Evolutionary conservation across 305 asterid genomes (phyloP).

Genomic region (Nicotiana rustica): DNA sequence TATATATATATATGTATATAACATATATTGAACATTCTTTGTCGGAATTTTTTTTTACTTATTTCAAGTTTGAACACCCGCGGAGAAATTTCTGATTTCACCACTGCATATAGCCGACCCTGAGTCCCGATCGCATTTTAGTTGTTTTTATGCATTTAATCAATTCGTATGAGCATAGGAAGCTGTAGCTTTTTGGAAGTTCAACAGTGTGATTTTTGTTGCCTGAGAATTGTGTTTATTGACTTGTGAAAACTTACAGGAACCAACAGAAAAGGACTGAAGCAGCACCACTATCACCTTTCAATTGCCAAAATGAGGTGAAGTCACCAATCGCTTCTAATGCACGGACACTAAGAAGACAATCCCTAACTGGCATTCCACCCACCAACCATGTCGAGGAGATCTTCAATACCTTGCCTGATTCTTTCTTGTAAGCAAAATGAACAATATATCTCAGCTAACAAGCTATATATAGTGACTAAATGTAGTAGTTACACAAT

Average conservation of each 20-base stretch:
- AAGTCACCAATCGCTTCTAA: constrained; percentile 62
- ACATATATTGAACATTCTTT: too few relatives aligned
- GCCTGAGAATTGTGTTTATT: not conserved
- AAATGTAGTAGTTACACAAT: not conserved
- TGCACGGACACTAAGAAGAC: constrained; percentile 71
- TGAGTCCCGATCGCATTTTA: not conserved
- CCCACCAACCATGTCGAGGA: constrained; percentile 58
- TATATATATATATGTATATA: too few relatives aligned
- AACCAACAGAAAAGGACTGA: constrained; percentile 63
- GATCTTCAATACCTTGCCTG: constrained; percentile 61
- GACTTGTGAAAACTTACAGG: constrained; percentile 49
- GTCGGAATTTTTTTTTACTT: too few relatives aligned
- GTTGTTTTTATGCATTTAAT: not conserved
- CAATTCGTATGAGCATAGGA: not conserved
- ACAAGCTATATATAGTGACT: not conserved
- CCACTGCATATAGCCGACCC: too few relatives aligned
- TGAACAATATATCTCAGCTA: not conserved
- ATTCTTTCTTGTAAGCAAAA: constrained; percentile 55
- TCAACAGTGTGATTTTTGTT: not conserved
- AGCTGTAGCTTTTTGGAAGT: not conserved
- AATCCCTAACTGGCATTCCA: constrained; percentile 67
- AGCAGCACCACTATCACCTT: constrained; percentile 44
- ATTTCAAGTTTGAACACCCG: too few relatives aligned
- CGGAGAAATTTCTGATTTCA: too few relatives aligned
- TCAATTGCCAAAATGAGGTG: constrained; percentile 43